Base-by-base conservation (phyloP, 1,284 basidiomycete genomes). In the Ceratobasidium theobromae region DNA sequence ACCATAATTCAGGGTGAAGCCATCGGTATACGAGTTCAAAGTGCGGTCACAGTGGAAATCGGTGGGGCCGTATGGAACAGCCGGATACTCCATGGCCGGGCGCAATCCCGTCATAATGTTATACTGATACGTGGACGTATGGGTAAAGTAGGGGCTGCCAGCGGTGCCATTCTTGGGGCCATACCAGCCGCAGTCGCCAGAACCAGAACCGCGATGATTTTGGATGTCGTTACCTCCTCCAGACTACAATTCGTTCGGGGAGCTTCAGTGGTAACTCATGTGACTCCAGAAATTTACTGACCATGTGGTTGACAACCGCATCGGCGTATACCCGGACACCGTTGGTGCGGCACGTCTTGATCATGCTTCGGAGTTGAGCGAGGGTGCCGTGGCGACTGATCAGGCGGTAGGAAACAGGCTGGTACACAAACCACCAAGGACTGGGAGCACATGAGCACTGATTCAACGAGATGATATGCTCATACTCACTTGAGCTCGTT, bases 201-300 rank as follows among this genome's bases (percentile, higher is more conserved):
- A 38, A 11, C 58, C 46, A 25, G 45, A 46, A 3, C 58, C 58
- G 21, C 58, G 58, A 27, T 62, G 58, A 21, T 62, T 62, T 38
- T 62, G 58, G 58, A 62, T 62, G 25, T 62, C 58, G 33, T 62
- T 62, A 51, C 58, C 58, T n/a, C 58, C 58, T n/a, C 58, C 58
- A 27, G 58, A 62, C 58, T 62, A 40, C 9, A 21, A 45, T 38
- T 38, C 16, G 35, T 6, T 5, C 18, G 5, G 18, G 18, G 5
- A 5, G 12, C 5, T 45, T 45, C 18, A 45, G 43, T 11, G 18
- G 18, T 21, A 38, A 38, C 9, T 38, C 35, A 38, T 45, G 9
- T 45, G 18, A n/a, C 43, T 11, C 18, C 6, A n/a, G 18, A 12
- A 9, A 33, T 2, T 14, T 12, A 41, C 58, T 21, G 27, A 62